Evolutionary conservation across 176 grass and related monocot genomes (phyloP).

Genomic region (Zizania latifolia): DNA sequence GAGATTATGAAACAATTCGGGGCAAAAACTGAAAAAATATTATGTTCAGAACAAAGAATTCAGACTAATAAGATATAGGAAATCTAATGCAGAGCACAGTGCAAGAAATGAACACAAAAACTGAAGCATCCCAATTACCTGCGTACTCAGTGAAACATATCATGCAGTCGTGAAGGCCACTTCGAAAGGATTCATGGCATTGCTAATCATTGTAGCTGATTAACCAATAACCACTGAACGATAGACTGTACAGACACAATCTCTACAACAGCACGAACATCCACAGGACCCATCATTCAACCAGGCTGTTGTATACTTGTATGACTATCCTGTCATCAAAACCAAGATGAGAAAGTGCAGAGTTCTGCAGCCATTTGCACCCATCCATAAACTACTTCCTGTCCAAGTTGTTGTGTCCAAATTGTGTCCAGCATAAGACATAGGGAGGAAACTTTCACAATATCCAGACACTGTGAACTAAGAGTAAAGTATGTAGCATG

Average conservation of each 20-base stretch:
- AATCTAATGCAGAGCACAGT: not conserved
- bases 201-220: conserved; percentile 45
- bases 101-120: not conserved
- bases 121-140: conserved; percentile 17
- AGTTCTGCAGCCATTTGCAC: conserved; percentile 51
- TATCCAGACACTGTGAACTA: conserved; percentile 37
- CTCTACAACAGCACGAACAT: conserved; percentile 30
- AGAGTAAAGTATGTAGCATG: conserved; percentile 44
- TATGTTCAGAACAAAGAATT: not conserved
- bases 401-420: conserved; percentile 44
- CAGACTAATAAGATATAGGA: not conserved
- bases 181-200: conserved; percentile 45
- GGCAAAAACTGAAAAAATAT: not conserved
- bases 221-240: conserved; percentile 37
- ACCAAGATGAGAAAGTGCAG: conserved; percentile 44
- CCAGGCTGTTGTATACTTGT: conserved; percentile 8
- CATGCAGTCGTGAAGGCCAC: conserved; percentile 35
- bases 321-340: conserved; percentile 36
- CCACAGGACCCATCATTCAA: not conserved
- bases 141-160: conserved; percentile 43
- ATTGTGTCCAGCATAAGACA: conserved; percentile 48
- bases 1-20: not conserved
- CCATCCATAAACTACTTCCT: conserved; percentile 52
- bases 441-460: conserved; percentile 38
- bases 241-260: conserved; percentile 17